Percentiles rank a stretch among this genome's conserved stretches.
Conservation (phyloP, 352 stramenopile genomes). For the Chrysophaeum taylorii region DNA sequence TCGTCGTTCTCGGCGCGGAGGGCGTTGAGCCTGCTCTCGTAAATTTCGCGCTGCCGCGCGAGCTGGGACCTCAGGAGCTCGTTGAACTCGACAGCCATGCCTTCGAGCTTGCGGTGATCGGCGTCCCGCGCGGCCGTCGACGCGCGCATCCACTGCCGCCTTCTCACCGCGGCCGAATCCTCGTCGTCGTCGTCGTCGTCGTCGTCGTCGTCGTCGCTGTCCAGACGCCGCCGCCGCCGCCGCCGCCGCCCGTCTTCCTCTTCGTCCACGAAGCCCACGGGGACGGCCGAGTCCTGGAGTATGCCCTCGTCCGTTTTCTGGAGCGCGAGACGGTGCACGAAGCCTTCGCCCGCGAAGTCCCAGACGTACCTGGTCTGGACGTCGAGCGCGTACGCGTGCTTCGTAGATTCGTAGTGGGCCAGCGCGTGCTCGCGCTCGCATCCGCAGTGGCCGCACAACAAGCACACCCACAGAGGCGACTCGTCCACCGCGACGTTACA, state of each 20-base stretch:
- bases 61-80: conserved; percentile 88
- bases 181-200: conserved; percentile 31
- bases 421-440: conserved; percentile 77
- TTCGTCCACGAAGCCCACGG: no score
- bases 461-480: not conserved
- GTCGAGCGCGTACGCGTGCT: conserved; percentile 93
- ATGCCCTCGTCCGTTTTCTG: conserved; percentile 71
- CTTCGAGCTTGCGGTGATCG: conserved; percentile 86
- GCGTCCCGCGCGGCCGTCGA: conserved; percentile 64
- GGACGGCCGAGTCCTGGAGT: conserved; percentile 84
- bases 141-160: conserved; percentile 30
- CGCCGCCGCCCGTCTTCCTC: no score
- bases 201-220: no score
- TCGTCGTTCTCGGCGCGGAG: conserved; percentile 36
- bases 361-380: conserved; percentile 89
- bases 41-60: conserved; percentile 84
- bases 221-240: conserved; percentile 33
- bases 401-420: conserved; percentile 84
- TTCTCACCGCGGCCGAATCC: conserved; percentile 28
- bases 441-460: conserved; percentile 68
- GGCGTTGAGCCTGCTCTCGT: conserved; percentile 57
- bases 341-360: conserved; percentile 90
- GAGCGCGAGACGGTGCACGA: conserved; percentile 53
- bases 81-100: conserved; percentile 87
- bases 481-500: not conserved